A percentile compares a stretch with the other conserved stretches of the same genome.
phyloP scores from a whole-genome alignment of 768 basidiomycete species.

The Boletus reticulatus region DNA sequence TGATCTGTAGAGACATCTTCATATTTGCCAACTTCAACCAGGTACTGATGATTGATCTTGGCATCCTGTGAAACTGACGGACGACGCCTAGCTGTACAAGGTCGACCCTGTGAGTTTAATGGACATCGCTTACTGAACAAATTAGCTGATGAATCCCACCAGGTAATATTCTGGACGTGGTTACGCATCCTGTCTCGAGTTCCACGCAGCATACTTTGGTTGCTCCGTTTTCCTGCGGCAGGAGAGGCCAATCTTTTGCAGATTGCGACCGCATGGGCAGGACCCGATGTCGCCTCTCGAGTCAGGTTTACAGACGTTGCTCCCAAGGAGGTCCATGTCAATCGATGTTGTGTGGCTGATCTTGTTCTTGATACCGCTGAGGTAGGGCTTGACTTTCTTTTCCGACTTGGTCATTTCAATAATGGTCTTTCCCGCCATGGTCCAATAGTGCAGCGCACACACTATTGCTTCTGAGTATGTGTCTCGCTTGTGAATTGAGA shows the following conservation, averaged over 20 bases:
- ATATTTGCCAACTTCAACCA: constrained; percentile 57
- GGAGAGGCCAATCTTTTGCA: constrained; percentile 45
- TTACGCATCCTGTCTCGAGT: constrained; percentile 43
- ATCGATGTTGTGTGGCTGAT: constrained; percentile 46
- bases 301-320: constrained; percentile 50
- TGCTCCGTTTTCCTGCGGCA: constrained; percentile 48
- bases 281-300: constrained; percentile 42
- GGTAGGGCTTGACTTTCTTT: constrained; percentile 25
- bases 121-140: neutral
- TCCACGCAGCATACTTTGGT: constrained; percentile 50
- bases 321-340: constrained; percentile 44
- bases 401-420: neutral
- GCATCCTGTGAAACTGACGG: constrained; percentile 5
- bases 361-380: constrained; percentile 53
- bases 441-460: constrained; percentile 47
- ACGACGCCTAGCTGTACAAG: constrained; percentile 42
- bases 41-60: constrained; percentile 25
- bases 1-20: constrained; percentile 34
- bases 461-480: constrained; percentile 50
- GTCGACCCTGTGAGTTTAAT: constrained; percentile 36
- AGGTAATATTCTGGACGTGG: constrained; percentile 49
- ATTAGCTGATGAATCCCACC: constrained; percentile 2
- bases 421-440: neutral
- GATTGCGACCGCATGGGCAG: constrained; percentile 44
- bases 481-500: neutral